These are phyloP conservation scores for Asterella californica DNA, from an alignment of 225 moss, liverwort and hornwort species.

Conservation along the genomic window DNA sequence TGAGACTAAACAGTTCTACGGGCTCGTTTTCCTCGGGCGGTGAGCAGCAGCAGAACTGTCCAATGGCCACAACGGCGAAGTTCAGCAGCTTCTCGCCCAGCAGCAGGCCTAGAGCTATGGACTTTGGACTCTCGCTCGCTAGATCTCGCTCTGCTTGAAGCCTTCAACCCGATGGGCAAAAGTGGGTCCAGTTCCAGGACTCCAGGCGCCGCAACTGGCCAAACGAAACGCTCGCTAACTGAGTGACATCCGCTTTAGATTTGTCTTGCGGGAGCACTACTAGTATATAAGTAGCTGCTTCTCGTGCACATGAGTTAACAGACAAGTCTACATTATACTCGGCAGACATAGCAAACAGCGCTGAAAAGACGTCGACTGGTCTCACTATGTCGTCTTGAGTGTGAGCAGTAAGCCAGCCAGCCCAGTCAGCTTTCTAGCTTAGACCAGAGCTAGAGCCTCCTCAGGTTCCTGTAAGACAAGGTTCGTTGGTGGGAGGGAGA, in stretches of 20 bases:
- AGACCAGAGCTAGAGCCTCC: not conserved
- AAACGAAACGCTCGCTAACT: not conserved
- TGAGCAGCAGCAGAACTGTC: too few relatives aligned
- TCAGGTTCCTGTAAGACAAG: too few relatives aligned
- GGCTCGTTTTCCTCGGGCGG: too few relatives aligned
- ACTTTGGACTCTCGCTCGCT: too few relatives aligned
- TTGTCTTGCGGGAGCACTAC: not conserved
- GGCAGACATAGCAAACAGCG: conserved; percentile 5
- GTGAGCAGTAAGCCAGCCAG: not conserved
- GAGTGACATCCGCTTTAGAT: conserved; percentile 5
- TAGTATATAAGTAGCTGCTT: not conserved
- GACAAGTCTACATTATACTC: conserved; percentile 4
- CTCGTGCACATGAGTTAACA: conserved; percentile 7
- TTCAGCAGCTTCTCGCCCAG: too few relatives aligned
- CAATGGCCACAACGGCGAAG: too few relatives aligned
- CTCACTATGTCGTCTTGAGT: conserved; percentile 1
- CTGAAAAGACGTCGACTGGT: conserved; percentile 2
- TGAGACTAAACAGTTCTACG: too few relatives aligned
- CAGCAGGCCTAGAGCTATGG: too few relatives aligned
- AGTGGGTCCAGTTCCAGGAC: conserved; percentile 1
- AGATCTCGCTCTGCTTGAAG: too few relatives aligned
- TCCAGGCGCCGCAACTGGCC: conserved; percentile 1
- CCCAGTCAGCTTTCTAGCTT: not conserved
- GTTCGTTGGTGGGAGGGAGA: too few relatives aligned
- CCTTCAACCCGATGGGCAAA: too few relatives aligned